Percentiles rank a stretch among this genome's conserved stretches.
phyloP scores from a whole-genome alignment of 208 protist genomes.

The Leishmania turanica region DNA sequence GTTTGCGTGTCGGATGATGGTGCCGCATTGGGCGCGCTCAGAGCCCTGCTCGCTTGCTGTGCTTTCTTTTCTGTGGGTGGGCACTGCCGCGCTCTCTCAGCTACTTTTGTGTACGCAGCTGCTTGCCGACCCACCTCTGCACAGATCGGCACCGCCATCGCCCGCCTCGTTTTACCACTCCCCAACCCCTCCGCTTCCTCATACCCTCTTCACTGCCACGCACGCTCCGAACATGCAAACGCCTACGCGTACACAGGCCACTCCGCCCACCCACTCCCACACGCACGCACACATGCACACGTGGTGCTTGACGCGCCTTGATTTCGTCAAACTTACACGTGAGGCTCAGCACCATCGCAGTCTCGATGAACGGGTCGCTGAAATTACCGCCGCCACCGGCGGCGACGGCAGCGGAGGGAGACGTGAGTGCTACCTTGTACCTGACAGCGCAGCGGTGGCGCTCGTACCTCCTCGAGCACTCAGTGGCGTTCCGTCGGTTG shows the following conservation, averaged over 20 bases:
- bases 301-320: neutral
- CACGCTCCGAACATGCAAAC: neutral
- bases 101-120: neutral
- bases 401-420: neutral
- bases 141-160: neutral
- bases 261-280: too few species aligned
- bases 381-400: neutral
- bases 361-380: neutral
- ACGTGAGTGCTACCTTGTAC: neutral
- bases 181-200: neutral
- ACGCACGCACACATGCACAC: too few species aligned
- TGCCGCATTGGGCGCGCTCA: neutral
- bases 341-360: neutral
- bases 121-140: neutral
- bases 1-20: neutral
- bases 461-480: conserved; percentile 36
- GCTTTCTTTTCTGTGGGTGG: neutral
- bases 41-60: neutral
- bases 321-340: neutral
- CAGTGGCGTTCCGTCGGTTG: conserved; percentile 42
- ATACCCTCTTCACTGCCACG: neutral
- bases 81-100: neutral
- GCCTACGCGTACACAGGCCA: neutral
- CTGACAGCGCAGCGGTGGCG: conserved; percentile 37
- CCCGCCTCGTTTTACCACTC: too few species aligned